phyloP scores from a whole-genome alignment of 805 yeast species.

The Isabelozyma pseudorhagii region DNA sequence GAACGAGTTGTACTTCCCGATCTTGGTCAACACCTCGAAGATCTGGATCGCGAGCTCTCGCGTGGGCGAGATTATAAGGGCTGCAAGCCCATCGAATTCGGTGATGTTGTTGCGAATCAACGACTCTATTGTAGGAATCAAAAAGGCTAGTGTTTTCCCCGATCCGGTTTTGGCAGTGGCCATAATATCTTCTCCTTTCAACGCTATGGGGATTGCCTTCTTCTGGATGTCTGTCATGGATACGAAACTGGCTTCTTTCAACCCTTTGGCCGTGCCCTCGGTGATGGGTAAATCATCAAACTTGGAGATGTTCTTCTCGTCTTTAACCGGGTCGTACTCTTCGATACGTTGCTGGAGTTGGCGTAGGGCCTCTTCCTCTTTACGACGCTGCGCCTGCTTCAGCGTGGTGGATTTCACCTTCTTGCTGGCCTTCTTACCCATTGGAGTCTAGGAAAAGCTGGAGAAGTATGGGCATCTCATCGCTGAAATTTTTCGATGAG shows the following conservation, averaged over 20 bases:
- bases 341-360: slow-evolving; percentile 50
- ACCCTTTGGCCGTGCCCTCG: slow-evolving; percentile 60
- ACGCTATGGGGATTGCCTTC: slow-evolving; percentile 68
- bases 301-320: slow-evolving; percentile 31
- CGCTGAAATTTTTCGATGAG: background rate
- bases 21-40: slow-evolving; percentile 79
- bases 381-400: slow-evolving; percentile 18
- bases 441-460: slow-evolving; percentile 2
- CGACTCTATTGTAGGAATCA: slow-evolving; percentile 75
- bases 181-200: slow-evolving; percentile 75
- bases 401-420: slow-evolving; percentile 13
- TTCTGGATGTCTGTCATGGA: slow-evolving; percentile 84
- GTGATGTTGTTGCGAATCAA: slow-evolving; percentile 71
- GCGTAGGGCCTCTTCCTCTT: slow-evolving; percentile 33
- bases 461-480: background rate
- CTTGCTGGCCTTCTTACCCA: slow-evolving; percentile 16
- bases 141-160: slow-evolving; percentile 85
- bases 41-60: slow-evolving; percentile 90
- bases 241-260: slow-evolving; percentile 74
- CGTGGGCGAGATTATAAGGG: slow-evolving; percentile 86
- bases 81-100: slow-evolving; percentile 85
- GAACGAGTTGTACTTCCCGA: slow-evolving; percentile 70
- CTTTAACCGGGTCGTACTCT: slow-evolving; percentile 46
- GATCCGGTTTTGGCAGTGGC: slow-evolving; percentile 92
- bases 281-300: slow-evolving; percentile 82